phyloP scores from a whole-genome alignment of 352 stramenopile genomes.

The Aphanomyces astaci region DNA sequence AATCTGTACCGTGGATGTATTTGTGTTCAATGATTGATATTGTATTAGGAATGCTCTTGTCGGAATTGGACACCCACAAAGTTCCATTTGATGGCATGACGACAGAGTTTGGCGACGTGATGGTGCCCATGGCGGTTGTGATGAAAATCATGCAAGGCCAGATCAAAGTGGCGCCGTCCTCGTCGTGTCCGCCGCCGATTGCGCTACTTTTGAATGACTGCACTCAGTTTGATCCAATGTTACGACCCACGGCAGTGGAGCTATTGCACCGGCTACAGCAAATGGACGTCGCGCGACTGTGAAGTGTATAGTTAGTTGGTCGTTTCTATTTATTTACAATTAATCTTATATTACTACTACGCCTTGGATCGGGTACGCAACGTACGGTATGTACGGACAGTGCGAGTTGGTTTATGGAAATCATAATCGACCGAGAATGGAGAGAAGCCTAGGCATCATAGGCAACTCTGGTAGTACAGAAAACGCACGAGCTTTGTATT shows the following conservation, averaged over 20 bases:
- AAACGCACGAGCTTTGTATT: too few relatives aligned
- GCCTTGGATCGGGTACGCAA: too few relatives aligned
- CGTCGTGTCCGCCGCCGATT: neutral
- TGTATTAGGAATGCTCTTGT: slow-evolving; percentile 14
- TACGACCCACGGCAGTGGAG: neutral
- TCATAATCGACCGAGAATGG: too few relatives aligned
- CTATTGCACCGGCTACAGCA: too few relatives aligned
- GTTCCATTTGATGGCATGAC: slow-evolving; percentile 7
- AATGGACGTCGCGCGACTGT: too few relatives aligned
- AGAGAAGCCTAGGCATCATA: too few relatives aligned
- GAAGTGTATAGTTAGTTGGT: neutral
- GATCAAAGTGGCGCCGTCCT: neutral
- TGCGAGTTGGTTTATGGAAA: too few relatives aligned
- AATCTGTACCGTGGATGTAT: neutral
- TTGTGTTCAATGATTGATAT: neutral
- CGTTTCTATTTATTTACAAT: neutral
- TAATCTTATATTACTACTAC: too few relatives aligned
- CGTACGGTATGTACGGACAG: too few relatives aligned
- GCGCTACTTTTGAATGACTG: neutral
- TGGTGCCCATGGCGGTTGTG: slow-evolving; percentile 1
- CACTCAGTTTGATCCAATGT: neutral
- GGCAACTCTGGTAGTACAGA: too few relatives aligned
- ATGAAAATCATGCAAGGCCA: slow-evolving; percentile 1
- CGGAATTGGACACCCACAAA: slow-evolving; percentile 15
- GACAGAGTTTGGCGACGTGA: neutral